Evolutionary conservation across 1,139 yeast genomes (phyloP).

Genomic region (Zygoascus sp.): DNA sequence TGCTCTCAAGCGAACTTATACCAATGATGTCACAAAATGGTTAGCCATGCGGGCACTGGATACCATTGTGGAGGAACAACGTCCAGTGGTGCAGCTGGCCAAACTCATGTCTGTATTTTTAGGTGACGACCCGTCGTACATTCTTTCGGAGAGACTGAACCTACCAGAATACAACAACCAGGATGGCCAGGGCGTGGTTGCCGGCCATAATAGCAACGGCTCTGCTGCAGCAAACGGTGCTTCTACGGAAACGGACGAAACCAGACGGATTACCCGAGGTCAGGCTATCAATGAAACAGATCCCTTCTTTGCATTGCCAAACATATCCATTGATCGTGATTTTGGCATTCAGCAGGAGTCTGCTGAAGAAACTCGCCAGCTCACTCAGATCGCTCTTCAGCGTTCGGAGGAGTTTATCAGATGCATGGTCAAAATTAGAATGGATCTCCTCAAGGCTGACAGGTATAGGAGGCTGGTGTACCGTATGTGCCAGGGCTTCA

Average conservation of each 20-base stretch:
- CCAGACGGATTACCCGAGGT: conserved; percentile 37
- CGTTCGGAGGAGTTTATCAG: conserved; percentile 87
- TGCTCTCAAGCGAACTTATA: conserved; percentile 62
- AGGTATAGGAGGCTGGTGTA: conserved; percentile 62
- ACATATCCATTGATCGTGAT: conserved; percentile 42
- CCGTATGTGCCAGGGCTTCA: conserved; percentile 83
- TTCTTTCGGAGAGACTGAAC: conserved; percentile 59
- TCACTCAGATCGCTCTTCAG: conserved; percentile 70
- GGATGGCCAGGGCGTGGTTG: conserved; percentile 28
- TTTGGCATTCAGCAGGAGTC: conserved; percentile 46
- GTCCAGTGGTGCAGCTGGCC: conserved; percentile 63
- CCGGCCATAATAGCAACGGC: conserved; percentile 12
- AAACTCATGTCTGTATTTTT: conserved; percentile 70
- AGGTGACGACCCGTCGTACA: conserved; percentile 77
- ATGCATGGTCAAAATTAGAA: conserved; percentile 64
- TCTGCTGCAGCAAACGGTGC: background rate
- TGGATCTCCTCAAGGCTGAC: conserved; percentile 73
- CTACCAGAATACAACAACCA: conserved; percentile 57
- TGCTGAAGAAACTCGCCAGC: conserved; percentile 61
- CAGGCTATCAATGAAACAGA: conserved; percentile 41
- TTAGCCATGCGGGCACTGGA: conserved; percentile 71
- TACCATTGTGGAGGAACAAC: conserved; percentile 74
- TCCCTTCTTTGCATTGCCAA: conserved; percentile 64
- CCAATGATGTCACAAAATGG: conserved; percentile 45
- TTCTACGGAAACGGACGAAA: conserved; percentile 18